Evolutionary conservation across 345 rosid genomes (phyloP), one percentile per base, ranked within the genome.

Genomic region (Salix udensis): DNA sequence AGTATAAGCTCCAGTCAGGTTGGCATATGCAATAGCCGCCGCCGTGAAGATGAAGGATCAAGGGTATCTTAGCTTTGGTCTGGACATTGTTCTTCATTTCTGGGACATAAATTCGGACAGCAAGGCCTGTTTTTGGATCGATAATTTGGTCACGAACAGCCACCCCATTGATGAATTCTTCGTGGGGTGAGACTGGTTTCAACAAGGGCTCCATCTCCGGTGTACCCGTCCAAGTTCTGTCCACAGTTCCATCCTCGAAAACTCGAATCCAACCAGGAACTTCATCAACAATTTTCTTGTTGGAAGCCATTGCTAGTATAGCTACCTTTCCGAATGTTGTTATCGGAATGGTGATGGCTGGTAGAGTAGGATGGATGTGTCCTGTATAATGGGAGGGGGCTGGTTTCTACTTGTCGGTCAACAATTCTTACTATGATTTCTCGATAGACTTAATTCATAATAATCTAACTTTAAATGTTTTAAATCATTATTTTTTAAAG

Each of bases 11-110:
- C 67, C 67, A 64, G 67, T 64, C 67, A 31, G 67, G 67, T 1
- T 92, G 88, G 71, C 92, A 90, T 5, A 85, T 78, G 40, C 90
- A 89, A 72, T 88, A 91, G 21, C 95, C 92, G 40, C 95, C 95
- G n/a, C 92, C 95, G 70, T 91, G 95, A 83, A 89, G 89, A 80
- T 91, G 89, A 23, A 89, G 86, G 67, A 64, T 64, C 34, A 64
- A 13, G 7, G 76, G 76, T 18, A 73, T 14, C 78, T 75, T 75
- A 36, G 55, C 55, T 16, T 50, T 50, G 19, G 19, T 50, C 2
- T 50, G 55, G 55, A 50, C 55, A 50, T 50, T 50, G 55, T 6
- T 14, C 0, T 50, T 58, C 18, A 16, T 46, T 16, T 62, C 75
- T 18, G 80, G 71, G 5, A 77, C 8, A 39, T 77, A 77, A 50